phyloP scores from a whole-genome alignment of 805 yeast genomes.

The Nakazawaea ernobii region DNA sequence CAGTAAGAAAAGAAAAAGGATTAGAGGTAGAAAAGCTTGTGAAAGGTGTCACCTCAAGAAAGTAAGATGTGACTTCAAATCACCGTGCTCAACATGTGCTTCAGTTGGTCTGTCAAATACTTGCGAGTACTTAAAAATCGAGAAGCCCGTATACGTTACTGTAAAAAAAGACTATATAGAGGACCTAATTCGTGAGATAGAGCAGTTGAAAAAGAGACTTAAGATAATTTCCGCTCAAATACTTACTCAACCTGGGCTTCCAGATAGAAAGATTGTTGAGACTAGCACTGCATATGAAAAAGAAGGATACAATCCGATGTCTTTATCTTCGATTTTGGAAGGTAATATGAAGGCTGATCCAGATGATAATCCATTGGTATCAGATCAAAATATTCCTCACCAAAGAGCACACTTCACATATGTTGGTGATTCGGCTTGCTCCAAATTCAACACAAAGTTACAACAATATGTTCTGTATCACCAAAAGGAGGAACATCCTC shows the following conservation, averaged over 20 bases:
- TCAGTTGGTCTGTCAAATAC: neutral
- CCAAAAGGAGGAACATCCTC: neutral
- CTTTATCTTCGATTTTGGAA: conserved; percentile 1
- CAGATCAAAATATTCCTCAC: conserved; percentile 10
- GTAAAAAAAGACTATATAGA: conserved; percentile 8
- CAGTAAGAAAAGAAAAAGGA: neutral
- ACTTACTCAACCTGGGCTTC: conserved; percentile 8
- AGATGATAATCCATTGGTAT: conserved; percentile 6
- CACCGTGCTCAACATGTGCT: conserved; percentile 8
- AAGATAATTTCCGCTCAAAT: conserved; percentile 3
- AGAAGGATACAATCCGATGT: conserved; percentile 2
- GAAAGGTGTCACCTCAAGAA: conserved; percentile 10
- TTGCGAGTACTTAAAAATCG: conserved; percentile 6
- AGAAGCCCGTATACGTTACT: conserved; percentile 5
- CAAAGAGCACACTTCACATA: neutral
- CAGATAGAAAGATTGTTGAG: neutral
- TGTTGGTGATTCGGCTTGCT: conserved; percentile 11
- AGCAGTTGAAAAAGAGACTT: conserved; percentile 1
- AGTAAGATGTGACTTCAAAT: conserved; percentile 6
- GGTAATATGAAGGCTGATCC: conserved; percentile 5
- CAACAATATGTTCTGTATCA: conserved; percentile 9
- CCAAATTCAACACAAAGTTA: conserved; percentile 11
- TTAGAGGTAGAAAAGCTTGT: conserved; percentile 9
- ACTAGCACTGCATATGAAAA: neutral
- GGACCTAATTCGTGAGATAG: neutral